Percentiles rank a stretch among this genome's conserved stretches.
Conservation (phyloP, 768 basidiomycete species). For the Russula emetica region DNA sequence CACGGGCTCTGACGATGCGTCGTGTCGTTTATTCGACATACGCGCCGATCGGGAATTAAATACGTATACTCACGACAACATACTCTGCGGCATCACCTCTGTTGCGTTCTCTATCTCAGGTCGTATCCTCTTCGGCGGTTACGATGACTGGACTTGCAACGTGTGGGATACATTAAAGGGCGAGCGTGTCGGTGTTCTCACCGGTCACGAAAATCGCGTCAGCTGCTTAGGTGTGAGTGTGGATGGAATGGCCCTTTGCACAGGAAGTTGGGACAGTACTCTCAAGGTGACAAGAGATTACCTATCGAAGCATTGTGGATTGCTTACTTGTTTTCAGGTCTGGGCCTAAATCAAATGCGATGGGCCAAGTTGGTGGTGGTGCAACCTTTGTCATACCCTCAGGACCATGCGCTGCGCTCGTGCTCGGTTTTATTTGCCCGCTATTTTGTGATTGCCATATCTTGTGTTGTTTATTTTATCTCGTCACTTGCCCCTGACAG, state of each 20-base stretch:
- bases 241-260: conserved; percentile 98
- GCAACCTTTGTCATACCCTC: conserved; percentile 21
- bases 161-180: conserved; percentile 99
- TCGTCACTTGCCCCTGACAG: conserved; percentile 35
- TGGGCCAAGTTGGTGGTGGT: conserved; percentile 17
- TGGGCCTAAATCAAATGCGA: conserved; percentile 59
- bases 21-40: conserved; percentile 96
- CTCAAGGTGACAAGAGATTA: conserved; percentile 62
- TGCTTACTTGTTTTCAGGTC: conserved; percentile 45
- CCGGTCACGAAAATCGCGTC: conserved; percentile 97
- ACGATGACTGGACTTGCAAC: conserved; percentile 99
- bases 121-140: conserved; percentile 95
- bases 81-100: conserved; percentile 97
- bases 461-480: conserved; percentile 50
- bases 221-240: conserved; percentile 93
- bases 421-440: conserved; percentile 23
- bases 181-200: conserved; percentile 94
- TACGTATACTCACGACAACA: conserved; percentile 96
- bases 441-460: conserved; percentile 43
- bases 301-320: conserved; percentile 12
- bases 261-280: conserved; percentile 97
- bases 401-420: conserved; percentile 17
- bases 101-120: conserved; percentile 98
- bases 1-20: conserved; percentile 97
- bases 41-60: conserved; percentile 97